Conservation (phyloP, 2,329 filamentous ascomycete genomes). For the Westerdykella ornata region DNA sequence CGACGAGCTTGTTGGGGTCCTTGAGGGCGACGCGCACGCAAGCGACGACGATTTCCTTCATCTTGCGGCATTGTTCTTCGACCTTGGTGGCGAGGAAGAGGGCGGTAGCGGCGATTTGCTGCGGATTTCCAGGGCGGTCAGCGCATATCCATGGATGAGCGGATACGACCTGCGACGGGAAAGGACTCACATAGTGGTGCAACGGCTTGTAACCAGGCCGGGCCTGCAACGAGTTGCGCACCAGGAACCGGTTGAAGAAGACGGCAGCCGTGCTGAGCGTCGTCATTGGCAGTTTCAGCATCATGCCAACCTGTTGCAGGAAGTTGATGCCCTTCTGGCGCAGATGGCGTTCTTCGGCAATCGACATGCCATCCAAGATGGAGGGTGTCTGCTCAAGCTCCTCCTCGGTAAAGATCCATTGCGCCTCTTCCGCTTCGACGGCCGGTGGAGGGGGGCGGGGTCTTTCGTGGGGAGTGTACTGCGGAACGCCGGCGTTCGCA, state of each 20-base stretch:
- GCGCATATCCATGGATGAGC: no score
- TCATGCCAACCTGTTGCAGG: constrained; percentile 86
- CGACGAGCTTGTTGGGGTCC: constrained; percentile 79
- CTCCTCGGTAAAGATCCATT: constrained; percentile 85
- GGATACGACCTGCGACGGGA: neutral
- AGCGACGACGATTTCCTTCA: constrained; percentile 87
- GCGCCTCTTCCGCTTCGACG: constrained; percentile 53
- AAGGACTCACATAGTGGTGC: constrained; percentile 63
- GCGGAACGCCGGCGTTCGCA: constrained; percentile 12
- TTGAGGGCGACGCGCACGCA: constrained; percentile 94
- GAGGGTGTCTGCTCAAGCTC: constrained; percentile 80
- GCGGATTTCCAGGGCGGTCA: neutral
- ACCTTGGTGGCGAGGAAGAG: constrained; percentile 95
- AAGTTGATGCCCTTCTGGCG: constrained; percentile 94
- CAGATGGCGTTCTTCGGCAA: constrained; percentile 69
- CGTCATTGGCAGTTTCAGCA: constrained; percentile 85
- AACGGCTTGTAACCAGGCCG: constrained; percentile 61
- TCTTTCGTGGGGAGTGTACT: constrained; percentile 20
- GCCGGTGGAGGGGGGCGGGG: constrained; percentile 39
- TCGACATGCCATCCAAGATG: constrained; percentile 70
- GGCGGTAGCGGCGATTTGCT: constrained; percentile 80
- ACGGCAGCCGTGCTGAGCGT: constrained; percentile 88
- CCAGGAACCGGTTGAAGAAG: constrained; percentile 94
- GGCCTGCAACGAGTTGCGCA: constrained; percentile 76
- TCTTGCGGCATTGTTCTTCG: constrained; percentile 93